A percentile compares a stretch with the other conserved stretches of the same genome.
Conservation (phyloP, 495 filamentous ascomycete species). For the Glarea lozoyensis region DNA sequence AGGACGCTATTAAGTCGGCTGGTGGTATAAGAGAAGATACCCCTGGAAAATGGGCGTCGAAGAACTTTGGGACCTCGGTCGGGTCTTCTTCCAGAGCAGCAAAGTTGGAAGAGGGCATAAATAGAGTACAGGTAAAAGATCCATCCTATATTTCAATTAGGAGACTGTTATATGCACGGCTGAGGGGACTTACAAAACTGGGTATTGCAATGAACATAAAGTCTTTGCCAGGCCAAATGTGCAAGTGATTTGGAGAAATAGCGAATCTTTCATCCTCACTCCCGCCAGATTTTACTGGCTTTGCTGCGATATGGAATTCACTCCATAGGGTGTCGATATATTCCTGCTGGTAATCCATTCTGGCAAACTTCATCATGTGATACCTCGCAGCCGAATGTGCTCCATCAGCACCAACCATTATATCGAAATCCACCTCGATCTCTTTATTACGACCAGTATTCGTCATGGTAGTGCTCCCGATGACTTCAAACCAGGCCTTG, state of each 20-base stretch:
- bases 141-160: slow-evolving; percentile 47
- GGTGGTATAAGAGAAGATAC: slow-evolving; percentile 74
- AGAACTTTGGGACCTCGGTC: slow-evolving; percentile 53
- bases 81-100: slow-evolving; percentile 48
- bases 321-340: slow-evolving; percentile 98
- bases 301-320: slow-evolving; percentile 75
- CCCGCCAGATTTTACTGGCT: slow-evolving; percentile 19
- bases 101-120: slow-evolving; percentile 59
- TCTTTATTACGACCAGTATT: slow-evolving; percentile 15
- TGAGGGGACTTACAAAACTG: slow-evolving; percentile 40
- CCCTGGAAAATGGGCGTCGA: slow-evolving; percentile 75
- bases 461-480: slow-evolving; percentile 6
- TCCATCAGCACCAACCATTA: slow-evolving; percentile 92
- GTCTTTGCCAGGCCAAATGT: slow-evolving; percentile 90
- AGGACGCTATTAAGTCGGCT: slow-evolving; percentile 58
- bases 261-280: slow-evolving; percentile 50
- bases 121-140: slow-evolving; percentile 92
- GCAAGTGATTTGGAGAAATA: slow-evolving; percentile 84
- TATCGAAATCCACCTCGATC: slow-evolving; percentile 75
- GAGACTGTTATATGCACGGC: neutral
- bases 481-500: slow-evolving; percentile 77
- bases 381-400: slow-evolving; percentile 85
- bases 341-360: slow-evolving; percentile 85
- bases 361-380: slow-evolving; percentile 87
- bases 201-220: slow-evolving; percentile 99